Evolutionary conservation across 306 rosid genomes (phyloP), one percentile per base, ranked within the genome.

Genomic region (Lagenaria siceraria): DNA sequence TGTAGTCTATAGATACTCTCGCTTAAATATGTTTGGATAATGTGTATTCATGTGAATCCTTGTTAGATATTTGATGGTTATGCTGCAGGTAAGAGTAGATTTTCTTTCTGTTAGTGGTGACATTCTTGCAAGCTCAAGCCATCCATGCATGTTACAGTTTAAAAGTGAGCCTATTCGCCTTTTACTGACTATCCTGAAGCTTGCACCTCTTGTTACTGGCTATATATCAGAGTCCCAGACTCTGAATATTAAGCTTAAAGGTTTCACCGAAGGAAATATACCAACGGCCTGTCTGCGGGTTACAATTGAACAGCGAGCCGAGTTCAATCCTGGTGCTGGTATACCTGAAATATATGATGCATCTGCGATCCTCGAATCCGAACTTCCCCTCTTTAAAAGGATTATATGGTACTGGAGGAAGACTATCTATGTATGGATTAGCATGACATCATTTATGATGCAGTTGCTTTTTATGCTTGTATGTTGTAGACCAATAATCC

Each of bases 311-410:
- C 96, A 86, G 76, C 87, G 94, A 58, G 94, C 96, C 49, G 92
- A 85, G 78, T 85, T 81, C 81, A 84, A 11, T 8, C 84, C 88
- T 80, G 94, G 96, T 55, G 96, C 94, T 46, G 98, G 98, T 61
- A 90, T 91, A 79, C 98, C 97, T 31, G 88, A 91, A 81, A 83
- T 93, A 82, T 91, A 93, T 10, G 92, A 89, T 75, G 89, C 97
- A 77, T 83, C 80, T 31, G 40, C 90, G 48, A 75, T 83, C 75
- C 79, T 94, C 60, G 87, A 87, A 54, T 91, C 93, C 0, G 80
- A 90, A 78, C 93, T 86, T 82, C 93, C 97, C 40, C 73, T 89
- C 17, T 80, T 88, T 27, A 87, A 76, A 83, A 83, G 87, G 86
- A 66, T 91, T 46, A 40, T 92, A 42, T 93, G 97, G 96, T 56